Evolutionary conservation across 805 yeast species (phyloP).

Genomic region (Kazachstania viticola): DNA sequence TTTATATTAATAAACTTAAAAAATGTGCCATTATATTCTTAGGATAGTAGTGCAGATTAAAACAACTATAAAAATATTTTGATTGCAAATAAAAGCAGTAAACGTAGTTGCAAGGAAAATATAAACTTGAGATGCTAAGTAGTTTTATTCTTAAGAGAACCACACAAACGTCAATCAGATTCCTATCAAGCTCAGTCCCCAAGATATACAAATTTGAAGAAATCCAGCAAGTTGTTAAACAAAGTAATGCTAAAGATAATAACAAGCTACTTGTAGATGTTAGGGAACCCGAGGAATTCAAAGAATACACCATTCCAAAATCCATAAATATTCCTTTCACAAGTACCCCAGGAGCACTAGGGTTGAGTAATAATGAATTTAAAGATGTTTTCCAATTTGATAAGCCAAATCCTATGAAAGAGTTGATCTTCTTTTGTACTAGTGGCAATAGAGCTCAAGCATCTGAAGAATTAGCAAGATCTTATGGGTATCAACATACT

Average conservation of each 20-base stretch:
- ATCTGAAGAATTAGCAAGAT: conserved; percentile 83
- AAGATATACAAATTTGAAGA: conserved; percentile 39
- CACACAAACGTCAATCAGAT: neutral
- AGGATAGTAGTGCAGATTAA: too few relatives aligned
- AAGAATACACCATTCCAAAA: conserved; percentile 67
- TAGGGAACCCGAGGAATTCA: conserved; percentile 77
- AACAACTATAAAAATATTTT: too few relatives aligned
- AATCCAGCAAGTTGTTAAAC: conserved; percentile 35
- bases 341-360: conserved; percentile 86
- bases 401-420: conserved; percentile 61
- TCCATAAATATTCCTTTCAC: conserved; percentile 84
- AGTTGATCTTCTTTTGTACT: conserved; percentile 79
- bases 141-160: too few relatives aligned
- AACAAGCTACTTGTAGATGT: conserved; percentile 66
- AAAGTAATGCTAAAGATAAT: conserved; percentile 39
- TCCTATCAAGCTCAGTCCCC: conserved; percentile 23
- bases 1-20: too few relatives aligned
- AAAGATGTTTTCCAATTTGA: conserved; percentile 67
- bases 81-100: too few relatives aligned
- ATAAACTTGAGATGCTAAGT: too few relatives aligned
- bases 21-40: too few relatives aligned
- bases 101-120: too few relatives aligned
- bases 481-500: conserved; percentile 77
- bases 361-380: conserved; percentile 68
- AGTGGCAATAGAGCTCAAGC: conserved; percentile 88